Percentiles rank a stretch among this genome's conserved stretches.
Conservation (phyloP, 1,284 basidiomycete species). For the Vanrija humicola region DNA sequence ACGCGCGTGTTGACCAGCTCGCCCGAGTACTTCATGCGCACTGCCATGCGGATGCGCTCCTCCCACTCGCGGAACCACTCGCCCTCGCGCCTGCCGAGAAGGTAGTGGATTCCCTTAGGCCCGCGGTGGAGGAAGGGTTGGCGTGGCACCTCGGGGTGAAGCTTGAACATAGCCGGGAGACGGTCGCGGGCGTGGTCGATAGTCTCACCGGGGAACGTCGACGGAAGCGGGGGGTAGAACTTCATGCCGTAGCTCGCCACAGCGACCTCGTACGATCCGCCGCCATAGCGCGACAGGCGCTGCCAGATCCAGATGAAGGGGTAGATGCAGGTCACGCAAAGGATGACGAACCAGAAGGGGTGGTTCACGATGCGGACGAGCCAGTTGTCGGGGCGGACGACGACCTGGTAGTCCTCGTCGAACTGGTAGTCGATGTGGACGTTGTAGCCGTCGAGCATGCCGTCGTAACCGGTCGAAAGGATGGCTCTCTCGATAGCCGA, state of each 20-base stretch:
- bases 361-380: conserved; percentile 61
- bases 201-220: conserved; percentile 33
- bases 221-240: conserved; percentile 38
- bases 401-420: conserved; percentile 49
- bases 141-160: conserved; percentile 36
- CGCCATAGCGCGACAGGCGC: conserved; percentile 19
- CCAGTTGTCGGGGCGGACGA: conserved; percentile 60
- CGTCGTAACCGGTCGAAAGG: conserved; percentile 55
- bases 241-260: conserved; percentile 31
- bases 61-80: conserved; percentile 73
- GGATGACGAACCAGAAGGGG: conserved; percentile 61
- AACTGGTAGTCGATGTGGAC: conserved; percentile 55
- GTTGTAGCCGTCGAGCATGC: conserved; percentile 22
- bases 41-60: conserved; percentile 58
- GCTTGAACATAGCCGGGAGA: conserved; percentile 32
- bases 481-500: conserved; percentile 58
- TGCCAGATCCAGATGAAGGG: conserved; percentile 68
- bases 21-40: conserved; percentile 45
- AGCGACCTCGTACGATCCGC: conserved; percentile 30
- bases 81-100: conserved; percentile 61
- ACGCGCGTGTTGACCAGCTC: conserved; percentile 21
- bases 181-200: conserved; percentile 28
- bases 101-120: conserved; percentile 45
- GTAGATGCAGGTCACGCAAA: conserved; percentile 62
- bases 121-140: conserved; percentile 27